These are phyloP conservation scores for Fusarium tjaetaba DNA, from an alignment of 2,329 filamentous ascomycete species.

Conservation along the genomic window DNA sequence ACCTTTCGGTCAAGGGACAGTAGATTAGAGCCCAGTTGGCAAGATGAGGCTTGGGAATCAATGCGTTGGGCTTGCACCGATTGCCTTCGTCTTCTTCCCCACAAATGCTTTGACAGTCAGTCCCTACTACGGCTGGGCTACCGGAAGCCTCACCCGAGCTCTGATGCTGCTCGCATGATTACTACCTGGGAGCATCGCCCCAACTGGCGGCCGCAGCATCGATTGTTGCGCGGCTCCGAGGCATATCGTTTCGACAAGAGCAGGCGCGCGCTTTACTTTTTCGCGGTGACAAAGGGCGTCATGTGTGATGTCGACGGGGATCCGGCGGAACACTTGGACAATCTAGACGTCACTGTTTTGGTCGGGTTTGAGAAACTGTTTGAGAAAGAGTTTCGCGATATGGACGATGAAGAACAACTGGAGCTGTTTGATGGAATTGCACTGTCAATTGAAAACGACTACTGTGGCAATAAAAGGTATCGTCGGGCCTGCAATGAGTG, in stretches of 20 bases:
- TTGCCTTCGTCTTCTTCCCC: conserved; percentile 24
- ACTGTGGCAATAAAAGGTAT: conserved; percentile 4
- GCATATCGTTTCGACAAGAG: not conserved
- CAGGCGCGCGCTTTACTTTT: not conserved
- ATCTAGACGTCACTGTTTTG: not conserved
- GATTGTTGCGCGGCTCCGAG: not conserved
- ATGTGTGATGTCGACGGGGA: not conserved
- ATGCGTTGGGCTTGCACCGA: conserved; percentile 28
- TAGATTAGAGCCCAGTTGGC: not conserved
- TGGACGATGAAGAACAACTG: not conserved
- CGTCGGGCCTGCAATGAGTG: conserved; percentile 27
- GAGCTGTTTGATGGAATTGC: not conserved
- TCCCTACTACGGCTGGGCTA: conserved; percentile 4
- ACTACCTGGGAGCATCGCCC: conserved; percentile 14
- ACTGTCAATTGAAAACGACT: not conserved
- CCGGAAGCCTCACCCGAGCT: conserved; percentile 17
- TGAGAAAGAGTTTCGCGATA: not conserved
- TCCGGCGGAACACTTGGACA: not conserved
- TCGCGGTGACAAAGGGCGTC: not conserved
- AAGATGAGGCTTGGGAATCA: not conserved
- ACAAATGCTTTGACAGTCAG: conserved; percentile 19
- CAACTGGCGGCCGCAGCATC: not conserved
- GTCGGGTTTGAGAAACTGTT: not conserved
- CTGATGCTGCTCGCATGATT: not conserved
- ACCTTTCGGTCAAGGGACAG: not conserved